A percentile compares a stretch with the other conserved stretches of the same genome.
Conservation (phyloP, 148 eudicot genomes). For the Cornus florida region DNA sequence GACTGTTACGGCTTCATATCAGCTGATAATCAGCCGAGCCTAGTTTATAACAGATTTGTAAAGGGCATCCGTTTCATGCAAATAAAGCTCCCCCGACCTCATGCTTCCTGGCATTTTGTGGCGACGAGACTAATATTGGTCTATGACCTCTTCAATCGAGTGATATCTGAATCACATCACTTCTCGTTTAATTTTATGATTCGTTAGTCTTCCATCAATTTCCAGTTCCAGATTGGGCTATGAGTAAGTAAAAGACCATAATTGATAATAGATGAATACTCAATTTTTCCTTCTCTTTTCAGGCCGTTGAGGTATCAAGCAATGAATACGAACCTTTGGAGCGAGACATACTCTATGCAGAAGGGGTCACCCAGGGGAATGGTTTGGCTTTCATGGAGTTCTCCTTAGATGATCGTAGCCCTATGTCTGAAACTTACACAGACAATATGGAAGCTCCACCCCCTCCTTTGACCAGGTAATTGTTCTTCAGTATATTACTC, state of each 20-base stretch:
- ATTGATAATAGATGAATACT: not conserved
- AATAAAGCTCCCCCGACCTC: not conserved
- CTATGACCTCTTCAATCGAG: not conserved
- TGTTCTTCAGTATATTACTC: conserved; percentile 1
- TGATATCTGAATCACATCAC: not conserved
- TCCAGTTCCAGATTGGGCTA: not conserved
- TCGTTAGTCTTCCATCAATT: not conserved
- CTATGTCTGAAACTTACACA: conserved; percentile 80
- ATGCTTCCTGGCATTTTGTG: no score
- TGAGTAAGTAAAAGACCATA: not conserved
- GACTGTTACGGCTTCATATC: no score
- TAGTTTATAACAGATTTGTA: no score
- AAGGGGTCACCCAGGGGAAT: conserved; percentile 96
- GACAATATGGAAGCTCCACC: conserved; percentile 75
- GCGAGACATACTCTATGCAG: conserved; percentile 87
- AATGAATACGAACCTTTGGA: conserved; percentile 97
- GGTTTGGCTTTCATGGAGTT: conserved; percentile 97
- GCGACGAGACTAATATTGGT: not conserved
- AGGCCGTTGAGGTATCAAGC: conserved; percentile 99
- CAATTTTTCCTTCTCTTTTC: conserved; percentile 12
- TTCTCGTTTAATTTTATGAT: not conserved
- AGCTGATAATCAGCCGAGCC: no score
- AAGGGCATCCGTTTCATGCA: not conserved
- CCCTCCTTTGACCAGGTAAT: conserved; percentile 74
- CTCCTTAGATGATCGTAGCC: conserved; percentile 92